Evolutionary conservation across 164 flowering plant genomes (phyloP), one percentile per base, ranked within the genome.

Genomic region (Nymphaea thermarum): DNA sequence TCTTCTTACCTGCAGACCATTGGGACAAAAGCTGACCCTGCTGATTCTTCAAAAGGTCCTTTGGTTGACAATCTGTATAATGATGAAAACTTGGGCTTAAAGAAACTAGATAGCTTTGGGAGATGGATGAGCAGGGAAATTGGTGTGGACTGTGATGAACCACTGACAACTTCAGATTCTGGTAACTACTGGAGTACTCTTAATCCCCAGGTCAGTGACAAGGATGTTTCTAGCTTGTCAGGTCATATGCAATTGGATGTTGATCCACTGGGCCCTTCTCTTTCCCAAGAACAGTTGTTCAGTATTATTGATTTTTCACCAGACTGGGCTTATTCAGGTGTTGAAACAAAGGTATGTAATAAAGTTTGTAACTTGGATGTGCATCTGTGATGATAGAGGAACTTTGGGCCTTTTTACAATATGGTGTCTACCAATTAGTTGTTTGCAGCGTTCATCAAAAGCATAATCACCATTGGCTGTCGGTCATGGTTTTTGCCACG

Each of bases 111-210:
- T 77, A 88, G 86, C 70, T 88, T 84, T 76, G 84, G 88, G 3
- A 81, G 87, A 74, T 88, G 91, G 91, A 82, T 86, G 86, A 79
- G 79, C 72, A 79, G 77, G 68, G 89, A 86, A 80, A 80, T 88
- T 71, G 88, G 89, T 68, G 77, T 55, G 71, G 91, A 83, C 66
- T 80, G 87, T 79, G 83, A 88, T 72, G 85, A 82, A 67, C 80
- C 87, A 16, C 72, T 84, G 72, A 81, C 83, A 82, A 81, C 87
- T 43, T 85, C 86, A 5, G 84, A 83, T 67, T 83, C 88, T 74
- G 85, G 80, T 14, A 78, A 75, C 63, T 82, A 79, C 64, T 88
- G 90, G 90, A 79, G 75, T 69, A 70, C 85, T 44, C 81, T 86
- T 71, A 77, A 74, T 72, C 67, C 82, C 43, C 78, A 74, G 62